phyloP scores from a whole-genome alignment of 805 yeast genomes.

The Kluyveromyces wickerhamii region DNA sequence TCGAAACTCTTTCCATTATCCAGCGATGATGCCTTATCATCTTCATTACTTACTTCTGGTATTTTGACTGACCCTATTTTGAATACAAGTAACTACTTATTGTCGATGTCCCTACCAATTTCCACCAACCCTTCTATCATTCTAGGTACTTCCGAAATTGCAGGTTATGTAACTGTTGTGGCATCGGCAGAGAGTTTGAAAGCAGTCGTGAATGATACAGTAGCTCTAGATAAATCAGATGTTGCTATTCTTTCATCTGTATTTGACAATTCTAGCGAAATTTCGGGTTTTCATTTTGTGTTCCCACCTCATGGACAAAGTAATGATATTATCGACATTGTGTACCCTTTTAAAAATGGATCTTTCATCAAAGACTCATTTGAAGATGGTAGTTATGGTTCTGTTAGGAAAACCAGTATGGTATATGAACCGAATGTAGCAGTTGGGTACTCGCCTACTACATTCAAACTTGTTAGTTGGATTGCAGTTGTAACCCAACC shows the following conservation, averaged over 20 bases:
- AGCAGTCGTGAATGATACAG: conserved; percentile 34
- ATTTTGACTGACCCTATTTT: conserved; percentile 58
- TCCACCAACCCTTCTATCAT: conserved; percentile 65
- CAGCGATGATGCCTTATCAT: conserved; percentile 38
- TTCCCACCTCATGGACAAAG: conserved; percentile 32
- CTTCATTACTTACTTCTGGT: conserved; percentile 38
- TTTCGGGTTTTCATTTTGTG: conserved; percentile 35
- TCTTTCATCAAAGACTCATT: conserved; percentile 33
- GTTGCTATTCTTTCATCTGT: conserved; percentile 28
- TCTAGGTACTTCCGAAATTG: conserved; percentile 46
- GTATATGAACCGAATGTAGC: conserved; percentile 39
- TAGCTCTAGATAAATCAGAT: conserved; percentile 33
- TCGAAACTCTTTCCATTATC: conserved; percentile 44
- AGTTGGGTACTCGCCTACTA: conserved; percentile 45
- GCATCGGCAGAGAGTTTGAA: conserved; percentile 39
- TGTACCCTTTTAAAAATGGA: conserved; percentile 24
- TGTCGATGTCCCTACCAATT: conserved; percentile 75
- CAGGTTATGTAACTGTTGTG: conserved; percentile 64
- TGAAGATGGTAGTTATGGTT: conserved; percentile 35
- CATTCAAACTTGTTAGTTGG: conserved; percentile 49
- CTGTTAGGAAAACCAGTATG: conserved; percentile 31
- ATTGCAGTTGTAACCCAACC: conserved; percentile 65
- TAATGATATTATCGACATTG: conserved; percentile 12
- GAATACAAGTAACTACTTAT: conserved; percentile 40
- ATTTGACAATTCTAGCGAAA: conserved; percentile 16